Percentiles rank a stretch among this genome's conserved stretches.
Conservation (phyloP, 2,329 filamentous ascomycete species). For the Teratosphaeria destructans region DNA sequence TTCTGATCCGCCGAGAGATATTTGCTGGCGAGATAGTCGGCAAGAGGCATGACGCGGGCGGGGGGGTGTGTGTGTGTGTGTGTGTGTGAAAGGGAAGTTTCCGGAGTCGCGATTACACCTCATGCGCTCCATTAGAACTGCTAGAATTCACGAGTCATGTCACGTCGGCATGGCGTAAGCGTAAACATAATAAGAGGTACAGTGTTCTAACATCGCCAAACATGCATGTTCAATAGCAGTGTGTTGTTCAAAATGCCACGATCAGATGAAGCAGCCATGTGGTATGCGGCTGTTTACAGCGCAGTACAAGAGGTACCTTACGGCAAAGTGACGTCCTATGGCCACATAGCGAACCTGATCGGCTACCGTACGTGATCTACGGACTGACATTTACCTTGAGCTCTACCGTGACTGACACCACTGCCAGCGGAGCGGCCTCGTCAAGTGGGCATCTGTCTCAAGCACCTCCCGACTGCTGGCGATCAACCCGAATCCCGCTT, state of each 20-base stretch:
- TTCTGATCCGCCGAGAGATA: conserved; percentile 65
- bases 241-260: conserved; percentile 46
- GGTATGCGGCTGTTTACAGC: conserved; percentile 67
- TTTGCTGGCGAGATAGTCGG: conserved; percentile 80
- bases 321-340: conserved; percentile 81
- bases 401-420: background rate
- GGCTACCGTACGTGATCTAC: conserved; percentile 52
- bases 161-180: background rate
- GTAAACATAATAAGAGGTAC: no score
- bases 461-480: conserved; percentile 57
- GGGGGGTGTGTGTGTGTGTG: background rate
- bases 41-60: conserved; percentile 46
- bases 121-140: background rate
- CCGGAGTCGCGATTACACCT: background rate
- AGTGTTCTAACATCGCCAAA: background rate
- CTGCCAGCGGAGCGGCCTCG: conserved; percentile 37
- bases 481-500: conserved; percentile 42
- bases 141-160: background rate
- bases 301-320: conserved; percentile 76
- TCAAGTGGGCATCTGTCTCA: conserved; percentile 84
- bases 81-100: background rate
- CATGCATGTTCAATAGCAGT: conserved; percentile 1
- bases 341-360: conserved; percentile 63
- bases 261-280: conserved; percentile 63
- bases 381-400: conserved; percentile 3